phyloP scores from a whole-genome alignment of 768 basidiomycete species.

The Xerocomellus amylosporus region DNA sequence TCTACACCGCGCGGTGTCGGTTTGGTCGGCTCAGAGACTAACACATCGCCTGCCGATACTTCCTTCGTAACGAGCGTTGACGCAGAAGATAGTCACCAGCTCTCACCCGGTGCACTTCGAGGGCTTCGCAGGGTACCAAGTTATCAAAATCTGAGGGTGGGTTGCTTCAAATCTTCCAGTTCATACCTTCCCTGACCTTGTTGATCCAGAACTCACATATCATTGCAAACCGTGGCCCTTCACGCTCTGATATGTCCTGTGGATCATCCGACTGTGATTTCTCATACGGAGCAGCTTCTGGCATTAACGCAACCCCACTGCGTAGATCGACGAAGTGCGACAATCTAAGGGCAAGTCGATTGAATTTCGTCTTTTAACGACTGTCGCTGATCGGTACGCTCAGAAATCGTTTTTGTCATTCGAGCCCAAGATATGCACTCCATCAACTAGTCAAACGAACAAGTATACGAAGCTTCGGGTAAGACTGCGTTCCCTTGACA shows the following conservation, averaged over 20 bases:
- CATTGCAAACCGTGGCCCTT: neutral
- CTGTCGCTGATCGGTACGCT: neutral
- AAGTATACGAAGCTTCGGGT: conserved; percentile 5
- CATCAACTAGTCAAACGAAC: neutral
- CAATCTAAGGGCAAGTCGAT: neutral
- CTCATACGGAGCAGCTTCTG: neutral
- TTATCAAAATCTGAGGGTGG: conserved; percentile 21
- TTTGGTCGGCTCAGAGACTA: neutral
- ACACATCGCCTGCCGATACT: conserved; percentile 1
- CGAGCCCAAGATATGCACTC: neutral
- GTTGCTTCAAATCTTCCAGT: neutral
- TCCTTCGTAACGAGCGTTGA: conserved; percentile 24
- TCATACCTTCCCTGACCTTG: neutral
- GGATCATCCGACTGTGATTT: neutral
- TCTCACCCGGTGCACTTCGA: neutral
- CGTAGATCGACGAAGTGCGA: neutral
- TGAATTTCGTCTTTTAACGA: neutral
- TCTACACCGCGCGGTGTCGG: neutral
- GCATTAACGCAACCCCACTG: neutral
- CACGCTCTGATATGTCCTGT: neutral
- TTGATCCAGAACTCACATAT: neutral
- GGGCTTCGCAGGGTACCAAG: conserved; percentile 18
- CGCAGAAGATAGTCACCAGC: neutral
- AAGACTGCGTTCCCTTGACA: neutral
- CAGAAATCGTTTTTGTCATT: conserved; percentile 7